phyloP scores from a whole-genome alignment of 208 protist species.

The Acanthamoeba triangularis region DNA sequence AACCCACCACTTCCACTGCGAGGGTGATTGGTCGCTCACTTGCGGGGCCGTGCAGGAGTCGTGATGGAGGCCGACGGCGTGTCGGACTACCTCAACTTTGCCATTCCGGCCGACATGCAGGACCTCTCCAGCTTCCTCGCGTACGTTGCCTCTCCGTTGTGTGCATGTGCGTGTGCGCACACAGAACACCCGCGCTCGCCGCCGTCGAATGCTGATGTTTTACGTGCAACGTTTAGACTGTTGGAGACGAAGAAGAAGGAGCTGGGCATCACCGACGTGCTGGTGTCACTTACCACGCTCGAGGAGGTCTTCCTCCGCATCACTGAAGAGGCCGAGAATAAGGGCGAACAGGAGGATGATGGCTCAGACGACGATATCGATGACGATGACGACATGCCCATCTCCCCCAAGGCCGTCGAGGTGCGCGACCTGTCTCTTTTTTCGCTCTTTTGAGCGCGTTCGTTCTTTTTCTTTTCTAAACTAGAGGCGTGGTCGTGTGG shows the following conservation, averaged over 20 bases:
- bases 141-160: neutral
- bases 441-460: neutral
- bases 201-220: neutral
- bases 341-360: neutral
- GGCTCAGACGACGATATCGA: neutral
- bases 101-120: slow-evolving; percentile 27
- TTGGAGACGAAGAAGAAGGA: slow-evolving; percentile 77
- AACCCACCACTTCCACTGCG: neutral
- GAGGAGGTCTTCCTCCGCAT: slow-evolving; percentile 84
- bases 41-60: neutral
- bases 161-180: neutral
- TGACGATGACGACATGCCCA: slow-evolving; percentile 14
- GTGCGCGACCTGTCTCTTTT: neutral
- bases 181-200: neutral
- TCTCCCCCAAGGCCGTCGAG: neutral
- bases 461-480: too few relatives aligned
- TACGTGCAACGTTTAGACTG: neutral
- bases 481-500: too few relatives aligned
- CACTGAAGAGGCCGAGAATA: slow-evolving; percentile 26
- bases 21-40: neutral
- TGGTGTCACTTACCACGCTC: slow-evolving; percentile 80
- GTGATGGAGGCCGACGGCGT: slow-evolving; percentile 59
- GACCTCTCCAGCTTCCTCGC: slow-evolving; percentile 26
- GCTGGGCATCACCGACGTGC: slow-evolving; percentile 79
- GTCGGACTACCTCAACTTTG: slow-evolving; percentile 73